These are phyloP conservation scores for Beta lomatogona DNA, from an alignment of 179 eudicot species.

Conservation along the genomic window DNA sequence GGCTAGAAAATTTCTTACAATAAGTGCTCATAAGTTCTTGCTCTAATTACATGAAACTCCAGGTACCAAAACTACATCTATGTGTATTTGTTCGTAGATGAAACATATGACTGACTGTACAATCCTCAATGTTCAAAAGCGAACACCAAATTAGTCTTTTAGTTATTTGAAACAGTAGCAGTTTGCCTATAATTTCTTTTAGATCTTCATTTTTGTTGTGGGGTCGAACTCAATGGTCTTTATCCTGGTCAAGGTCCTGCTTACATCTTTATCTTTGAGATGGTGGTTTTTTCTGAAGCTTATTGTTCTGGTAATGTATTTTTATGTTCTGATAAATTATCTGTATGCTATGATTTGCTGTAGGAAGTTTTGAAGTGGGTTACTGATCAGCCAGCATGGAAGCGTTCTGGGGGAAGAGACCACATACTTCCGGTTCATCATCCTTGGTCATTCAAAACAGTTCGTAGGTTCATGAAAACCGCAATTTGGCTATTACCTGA, in stretches of 20 bases:
- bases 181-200: not conserved
- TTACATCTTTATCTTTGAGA: not conserved
- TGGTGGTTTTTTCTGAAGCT: constrained; percentile 10
- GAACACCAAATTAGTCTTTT: not conserved
- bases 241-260: not conserved
- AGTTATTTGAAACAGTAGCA: not conserved
- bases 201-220: not conserved
- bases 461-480: constrained; percentile 75
- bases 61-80: not conserved
- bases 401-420: constrained; percentile 94
- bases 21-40: not conserved
- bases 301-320: not conserved
- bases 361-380: constrained; percentile 97
- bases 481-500: constrained; percentile 99
- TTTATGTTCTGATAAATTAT: not conserved
- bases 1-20: not conserved
- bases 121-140: not conserved
- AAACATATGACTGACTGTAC: not conserved
- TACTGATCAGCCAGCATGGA: constrained; percentile 97
- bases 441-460: constrained; percentile 98
- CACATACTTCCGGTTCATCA: constrained; percentile 98
- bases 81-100: not conserved
- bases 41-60: not conserved
- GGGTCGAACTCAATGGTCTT: not conserved
- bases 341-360: constrained; percentile 7